Conservation (phyloP, 1,139 yeast genomes). For the Candida tunisiensis region DNA sequence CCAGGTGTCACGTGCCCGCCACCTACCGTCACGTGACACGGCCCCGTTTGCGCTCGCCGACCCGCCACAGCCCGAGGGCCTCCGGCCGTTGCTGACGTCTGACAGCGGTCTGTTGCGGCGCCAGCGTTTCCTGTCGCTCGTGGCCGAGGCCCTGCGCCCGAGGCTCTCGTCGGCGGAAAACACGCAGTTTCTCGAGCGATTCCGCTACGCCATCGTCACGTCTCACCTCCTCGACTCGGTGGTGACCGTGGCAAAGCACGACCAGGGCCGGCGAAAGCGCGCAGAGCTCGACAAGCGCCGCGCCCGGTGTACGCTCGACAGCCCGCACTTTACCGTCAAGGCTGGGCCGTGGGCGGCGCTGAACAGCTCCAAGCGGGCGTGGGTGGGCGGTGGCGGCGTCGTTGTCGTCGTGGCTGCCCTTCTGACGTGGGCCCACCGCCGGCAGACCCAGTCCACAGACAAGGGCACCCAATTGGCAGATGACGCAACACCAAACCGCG, state of each 20-base stretch:
- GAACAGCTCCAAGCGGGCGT: slow-evolving; percentile 8
- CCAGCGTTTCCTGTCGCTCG: slow-evolving; percentile 10
- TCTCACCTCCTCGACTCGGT: slow-evolving; percentile 25
- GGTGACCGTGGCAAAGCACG: slow-evolving; percentile 5
- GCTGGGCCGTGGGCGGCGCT: slow-evolving; percentile 16
- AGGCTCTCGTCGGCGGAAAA: slow-evolving; percentile 16
- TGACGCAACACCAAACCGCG: no score
- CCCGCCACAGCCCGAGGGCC: neutral
- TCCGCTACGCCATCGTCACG: slow-evolving; percentile 26
- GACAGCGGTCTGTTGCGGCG: slow-evolving; percentile 8
- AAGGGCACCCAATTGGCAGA: no score
- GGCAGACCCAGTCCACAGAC: slow-evolving; percentile 1
- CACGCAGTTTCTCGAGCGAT: slow-evolving; percentile 25
- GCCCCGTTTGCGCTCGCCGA: neutral
- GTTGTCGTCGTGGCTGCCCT: slow-evolving; percentile 18
- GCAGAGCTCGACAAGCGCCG: slow-evolving; percentile 5
- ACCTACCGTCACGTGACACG: no score
- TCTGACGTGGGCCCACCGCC: slow-evolving; percentile 10
- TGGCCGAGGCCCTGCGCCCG: slow-evolving; percentile 12
- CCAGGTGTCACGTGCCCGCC: no score
- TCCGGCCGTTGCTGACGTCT: neutral
- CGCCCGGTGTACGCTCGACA: slow-evolving; percentile 6
- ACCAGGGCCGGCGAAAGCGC: slow-evolving; percentile 5
- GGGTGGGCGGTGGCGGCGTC: slow-evolving; percentile 22
- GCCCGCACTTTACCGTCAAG: slow-evolving; percentile 8